Conservation (phyloP, 306 rosid genomes). For the Trichosanthes truncata region DNA sequence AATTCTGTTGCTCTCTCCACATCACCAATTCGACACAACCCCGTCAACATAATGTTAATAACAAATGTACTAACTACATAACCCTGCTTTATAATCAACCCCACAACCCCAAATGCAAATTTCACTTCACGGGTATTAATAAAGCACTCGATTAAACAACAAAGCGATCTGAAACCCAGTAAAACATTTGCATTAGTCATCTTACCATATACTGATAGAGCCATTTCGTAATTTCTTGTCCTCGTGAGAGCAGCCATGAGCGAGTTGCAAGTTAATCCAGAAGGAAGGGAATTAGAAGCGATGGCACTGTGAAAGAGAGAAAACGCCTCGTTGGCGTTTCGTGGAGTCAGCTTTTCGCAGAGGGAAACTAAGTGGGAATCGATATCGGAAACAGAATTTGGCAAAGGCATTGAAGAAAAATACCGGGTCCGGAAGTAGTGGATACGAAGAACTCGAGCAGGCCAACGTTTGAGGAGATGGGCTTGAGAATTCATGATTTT, state of each 20-base stretch:
- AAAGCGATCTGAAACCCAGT: conserved; percentile 35
- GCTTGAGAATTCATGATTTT: neutral
- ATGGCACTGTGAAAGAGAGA: conserved; percentile 39
- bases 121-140: conserved; percentile 26
- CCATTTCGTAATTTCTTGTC: conserved; percentile 30
- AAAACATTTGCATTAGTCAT: conserved; percentile 33
- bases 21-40: conserved; percentile 35
- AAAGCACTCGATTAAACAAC: conserved; percentile 48
- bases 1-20: conserved; percentile 34
- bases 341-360: conserved; percentile 29
- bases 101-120: conserved; percentile 43
- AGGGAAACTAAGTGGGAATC: conserved; percentile 36
- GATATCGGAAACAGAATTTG: conserved; percentile 15
- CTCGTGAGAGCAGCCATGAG: conserved; percentile 43
- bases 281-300: conserved; percentile 31
- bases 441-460: neutral
- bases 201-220: conserved; percentile 37
- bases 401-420: conserved; percentile 27
- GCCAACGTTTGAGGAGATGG: neutral
- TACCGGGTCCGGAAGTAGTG: conserved; percentile 15
- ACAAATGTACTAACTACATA: conserved; percentile 31
- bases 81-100: conserved; percentile 53
- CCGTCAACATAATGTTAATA: conserved; percentile 46
- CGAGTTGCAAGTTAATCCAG: conserved; percentile 31
- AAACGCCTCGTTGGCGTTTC: conserved; percentile 35